Evolutionary conservation across 148 eudicot genomes (phyloP), one percentile per base, ranked within the genome.

Genomic region (Nyssa sinensis): DNA sequence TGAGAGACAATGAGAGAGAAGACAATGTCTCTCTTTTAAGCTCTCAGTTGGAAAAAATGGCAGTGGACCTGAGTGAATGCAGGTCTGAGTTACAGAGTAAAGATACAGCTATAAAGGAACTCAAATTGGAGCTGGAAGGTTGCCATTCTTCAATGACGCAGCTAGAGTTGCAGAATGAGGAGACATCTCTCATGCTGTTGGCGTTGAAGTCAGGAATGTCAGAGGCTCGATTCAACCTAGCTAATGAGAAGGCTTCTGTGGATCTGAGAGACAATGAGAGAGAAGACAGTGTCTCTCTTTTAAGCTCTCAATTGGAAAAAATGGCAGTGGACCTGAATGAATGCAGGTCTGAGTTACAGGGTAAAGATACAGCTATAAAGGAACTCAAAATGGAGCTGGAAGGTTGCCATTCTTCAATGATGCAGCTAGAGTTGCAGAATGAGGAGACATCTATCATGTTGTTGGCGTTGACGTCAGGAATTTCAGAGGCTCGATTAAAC

Each of bases 131-230:
- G 62, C 49, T 85, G 23, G 87, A 89, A 64, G 78, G 72, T 67
- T 88, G 87, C 61, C 71, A 78, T 79, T 83, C 86, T 58, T 68
- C 76, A 55, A 72, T 84, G 57, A 74, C 83, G 19, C 84, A 84
- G 58, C 58, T 93, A 58, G 89, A 81, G 84, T 34, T 82, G 79
- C 90, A 90, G 79, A 91, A 89, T 74, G 90, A 89, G 67, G 98
- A 93, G 63, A 65, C 84, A 49, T 86, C 93, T n/a, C 62, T 88
- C 25, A 83, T 85, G 84, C 53, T 88, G 63, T 77, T 88, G 69
- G 80, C 88, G 65, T 66, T 86, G 78, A 83, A 73, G 72, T 82
- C 88, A 17, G 88, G 84, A 66, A 53, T 78, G 67, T 67, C 69
- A 0, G 84, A 82, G 62, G 76, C 74, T 31, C 82, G 60, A 21